Evolutionary conservation across 768 basidiomycete species (phyloP).

Genomic region (Amyloporia xantha): DNA sequence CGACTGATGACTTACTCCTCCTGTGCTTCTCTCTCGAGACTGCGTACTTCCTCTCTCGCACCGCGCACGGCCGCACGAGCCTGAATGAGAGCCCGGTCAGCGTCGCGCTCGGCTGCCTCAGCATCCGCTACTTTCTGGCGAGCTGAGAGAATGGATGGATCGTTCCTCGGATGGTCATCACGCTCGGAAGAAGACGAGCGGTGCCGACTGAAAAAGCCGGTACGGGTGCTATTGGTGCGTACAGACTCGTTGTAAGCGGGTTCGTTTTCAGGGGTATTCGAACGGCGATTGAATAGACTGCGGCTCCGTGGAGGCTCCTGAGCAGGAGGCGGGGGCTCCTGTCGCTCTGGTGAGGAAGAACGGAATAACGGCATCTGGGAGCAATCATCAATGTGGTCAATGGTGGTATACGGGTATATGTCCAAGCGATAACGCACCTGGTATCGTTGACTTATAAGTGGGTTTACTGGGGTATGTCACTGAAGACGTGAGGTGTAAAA

Average conservation of each 20-base stretch:
- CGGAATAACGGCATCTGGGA: constrained; percentile 25
- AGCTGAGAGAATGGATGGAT: constrained; percentile 42
- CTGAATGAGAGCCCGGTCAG: constrained; percentile 41
- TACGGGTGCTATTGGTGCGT: constrained; percentile 4
- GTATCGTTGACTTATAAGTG: too few species aligned
- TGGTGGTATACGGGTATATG: neutral
- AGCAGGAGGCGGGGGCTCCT: constrained; percentile 11
- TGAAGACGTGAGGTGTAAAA: too few species aligned
- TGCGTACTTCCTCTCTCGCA: constrained; percentile 41
- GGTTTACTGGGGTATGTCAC: too few species aligned
- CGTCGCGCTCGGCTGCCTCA: constrained; percentile 43
- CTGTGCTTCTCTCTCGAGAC: constrained; percentile 43
- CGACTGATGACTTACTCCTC: constrained; percentile 41
- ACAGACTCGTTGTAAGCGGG: constrained; percentile 10
- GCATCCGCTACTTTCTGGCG: constrained; percentile 46
- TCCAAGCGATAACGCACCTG: too few species aligned
- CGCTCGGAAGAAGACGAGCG: constrained; percentile 16
- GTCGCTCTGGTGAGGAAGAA: constrained; percentile 10
- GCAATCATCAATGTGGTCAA: neutral
- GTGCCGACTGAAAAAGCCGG: constrained; percentile 21
- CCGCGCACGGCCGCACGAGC: constrained; percentile 41
- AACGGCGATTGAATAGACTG: constrained; percentile 21
- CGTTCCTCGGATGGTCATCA: constrained; percentile 22
- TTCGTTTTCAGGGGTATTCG: constrained; percentile 7
- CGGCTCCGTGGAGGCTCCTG: constrained; percentile 15